These are phyloP conservation scores for Eucalyptus albens DNA, from an alignment of 345 rosid species.

Conservation along the genomic window DNA sequence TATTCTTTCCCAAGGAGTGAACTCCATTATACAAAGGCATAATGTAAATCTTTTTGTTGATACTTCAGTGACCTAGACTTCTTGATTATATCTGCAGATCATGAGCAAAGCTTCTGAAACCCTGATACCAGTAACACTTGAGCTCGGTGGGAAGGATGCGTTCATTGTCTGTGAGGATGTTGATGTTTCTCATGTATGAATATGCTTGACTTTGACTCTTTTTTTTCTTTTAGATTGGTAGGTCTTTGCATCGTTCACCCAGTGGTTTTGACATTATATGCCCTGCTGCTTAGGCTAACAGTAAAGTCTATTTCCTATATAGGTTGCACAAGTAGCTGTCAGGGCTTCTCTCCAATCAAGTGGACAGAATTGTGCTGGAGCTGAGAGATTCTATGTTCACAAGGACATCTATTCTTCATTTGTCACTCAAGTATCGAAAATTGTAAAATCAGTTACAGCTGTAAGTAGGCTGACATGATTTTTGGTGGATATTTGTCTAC, in stretches of 20 bases:
- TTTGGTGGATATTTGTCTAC: not conserved
- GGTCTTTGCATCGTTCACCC: not conserved
- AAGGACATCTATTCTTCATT: slow-evolving; percentile 67
- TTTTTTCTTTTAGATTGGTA: not conserved
- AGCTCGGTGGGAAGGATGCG: slow-evolving; percentile 99
- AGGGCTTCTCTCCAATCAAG: slow-evolving; percentile 91
- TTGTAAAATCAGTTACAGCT: slow-evolving; percentile 83
- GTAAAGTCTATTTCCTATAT: not conserved
- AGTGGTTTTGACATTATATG: not conserved
- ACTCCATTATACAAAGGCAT: not conserved
- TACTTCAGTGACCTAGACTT: not conserved
- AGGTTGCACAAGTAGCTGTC: slow-evolving; percentile 98
- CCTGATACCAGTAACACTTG: slow-evolving; percentile 81
- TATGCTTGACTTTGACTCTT: not conserved
- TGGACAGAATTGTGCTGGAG: slow-evolving; percentile 99
- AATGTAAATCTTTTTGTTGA: not conserved
- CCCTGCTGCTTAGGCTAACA: not conserved
- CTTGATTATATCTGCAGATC: slow-evolving; percentile 45
- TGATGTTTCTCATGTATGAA: slow-evolving; percentile 67
- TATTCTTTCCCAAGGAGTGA: not conserved
- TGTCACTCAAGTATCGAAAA: slow-evolving; percentile 59
- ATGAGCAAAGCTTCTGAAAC: slow-evolving; percentile 83
- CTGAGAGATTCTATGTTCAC: slow-evolving; percentile 96
- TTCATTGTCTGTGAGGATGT: slow-evolving; percentile 88
- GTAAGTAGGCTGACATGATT: slow-evolving; percentile 32